Base-by-base conservation (phyloP, 345 rosid genomes). In the Durio zibethinus region DNA sequence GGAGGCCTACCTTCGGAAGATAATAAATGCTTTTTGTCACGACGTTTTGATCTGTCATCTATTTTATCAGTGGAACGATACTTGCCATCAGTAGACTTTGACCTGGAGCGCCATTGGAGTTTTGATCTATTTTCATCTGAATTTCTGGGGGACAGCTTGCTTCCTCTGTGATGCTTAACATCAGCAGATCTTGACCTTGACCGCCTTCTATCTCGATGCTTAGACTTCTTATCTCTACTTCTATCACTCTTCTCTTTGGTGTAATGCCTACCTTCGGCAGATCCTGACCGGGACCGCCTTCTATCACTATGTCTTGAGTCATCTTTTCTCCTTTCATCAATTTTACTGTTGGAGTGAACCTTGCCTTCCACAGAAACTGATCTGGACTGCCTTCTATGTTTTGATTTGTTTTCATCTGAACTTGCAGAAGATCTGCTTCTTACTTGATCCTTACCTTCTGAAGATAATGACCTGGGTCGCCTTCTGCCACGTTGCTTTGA, bases 211-310 rank as follows among this genome's bases (percentile, higher is more conserved):
- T 84, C 90, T 62, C 48, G 87, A 80, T 80, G 88, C 78, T 85
- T 92, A 67, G 92, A 83, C 80, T 80, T 87, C 78, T 64, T 88
- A 77, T 86, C 89, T 79, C 86, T 84, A 72, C 81, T 84, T 75
- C 79, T 84, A 64, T 77, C 81, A 71, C 80, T 78, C 72, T 85
- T 89, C 83, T 86, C 91, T 73, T 61, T 79, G 50, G 80, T 72
- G 45, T 57, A 75, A 59, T 72, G 85, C 78, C 83, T 86, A 83
- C 77, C 85, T 80, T 93, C 95, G 53, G 81, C 73, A 82, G 95
- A 93, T 75, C 85, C 84, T 69, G 97, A 93, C 83, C 91, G 85
- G 56, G 99, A 93, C 59, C 88, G 89, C 84, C 87, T 89, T 78
- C 84, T 82, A 77, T 36, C 87, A 80, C 69, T 86, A 79, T 82